Conservation (phyloP, 495 filamentous ascomycete genomes). For the Penicillium canariense region DNA sequence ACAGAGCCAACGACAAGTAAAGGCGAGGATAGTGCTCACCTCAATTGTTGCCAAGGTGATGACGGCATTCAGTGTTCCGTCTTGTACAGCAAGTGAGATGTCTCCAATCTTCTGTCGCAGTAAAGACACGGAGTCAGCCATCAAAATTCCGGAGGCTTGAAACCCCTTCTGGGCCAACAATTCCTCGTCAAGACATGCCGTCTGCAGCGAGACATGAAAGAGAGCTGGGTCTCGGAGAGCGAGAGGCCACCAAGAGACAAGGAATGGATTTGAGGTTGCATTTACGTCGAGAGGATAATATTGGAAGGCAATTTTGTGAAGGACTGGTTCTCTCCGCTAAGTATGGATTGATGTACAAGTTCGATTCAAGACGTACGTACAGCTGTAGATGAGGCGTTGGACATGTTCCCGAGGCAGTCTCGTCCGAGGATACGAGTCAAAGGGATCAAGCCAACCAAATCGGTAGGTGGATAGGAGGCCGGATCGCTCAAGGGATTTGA, state of each 20-base stretch:
- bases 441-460: conserved; percentile 43
- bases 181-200: conserved; percentile 54
- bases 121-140: conserved; percentile 50
- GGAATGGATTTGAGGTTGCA: conserved; percentile 47
- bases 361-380: conserved; percentile 27
- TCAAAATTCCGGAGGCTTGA: conserved; percentile 46
- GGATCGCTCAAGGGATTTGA: conserved; percentile 2
- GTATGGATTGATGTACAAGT: background rate
- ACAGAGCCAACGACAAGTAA: background rate
- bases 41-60: conserved; percentile 53
- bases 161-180: conserved; percentile 47
- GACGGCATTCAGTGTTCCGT: conserved; percentile 54
- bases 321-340: conserved; percentile 33
- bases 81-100: conserved; percentile 44
- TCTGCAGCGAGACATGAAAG: conserved; percentile 53
- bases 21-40: conserved; percentile 22
- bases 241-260: conserved; percentile 55
- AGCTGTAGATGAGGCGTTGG: conserved; percentile 49
- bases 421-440: conserved; percentile 51
- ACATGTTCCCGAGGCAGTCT: conserved; percentile 44
- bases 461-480: conserved; percentile 15
- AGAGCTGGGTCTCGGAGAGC: conserved; percentile 50
- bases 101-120: conserved; percentile 45
- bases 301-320: conserved; percentile 52
- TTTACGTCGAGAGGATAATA: conserved; percentile 54